Evolutionary conservation across 257 asterid species (phyloP).

Genomic region (Rauvolfia tetraphylla): DNA sequence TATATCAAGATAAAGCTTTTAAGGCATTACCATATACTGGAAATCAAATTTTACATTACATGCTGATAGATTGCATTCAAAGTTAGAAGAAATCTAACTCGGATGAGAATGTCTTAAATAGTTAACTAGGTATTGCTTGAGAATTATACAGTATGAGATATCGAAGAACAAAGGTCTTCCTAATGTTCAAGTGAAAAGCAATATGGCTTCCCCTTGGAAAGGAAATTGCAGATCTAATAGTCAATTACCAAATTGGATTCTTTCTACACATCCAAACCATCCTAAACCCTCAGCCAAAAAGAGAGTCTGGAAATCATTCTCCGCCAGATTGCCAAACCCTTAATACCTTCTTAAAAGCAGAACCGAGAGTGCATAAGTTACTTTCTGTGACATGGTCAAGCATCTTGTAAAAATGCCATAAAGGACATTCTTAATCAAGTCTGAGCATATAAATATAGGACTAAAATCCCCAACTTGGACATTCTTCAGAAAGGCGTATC

Average conservation of each 20-base stretch:
- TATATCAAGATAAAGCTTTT: background rate
- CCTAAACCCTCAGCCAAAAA: background rate
- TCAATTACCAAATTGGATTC: background rate
- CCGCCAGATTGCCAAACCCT: background rate
- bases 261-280: background rate
- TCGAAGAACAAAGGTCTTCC: background rate
- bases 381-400: background rate
- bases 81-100: background rate
- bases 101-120: background rate
- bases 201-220: background rate
- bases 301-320: background rate
- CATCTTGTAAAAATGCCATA: background rate
- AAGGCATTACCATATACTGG: background rate
- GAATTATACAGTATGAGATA: background rate
- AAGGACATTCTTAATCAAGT: background rate
- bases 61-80: background rate
- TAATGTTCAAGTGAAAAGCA: background rate
- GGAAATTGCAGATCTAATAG: background rate
- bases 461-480: background rate
- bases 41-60: background rate
- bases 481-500: background rate
- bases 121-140: background rate
- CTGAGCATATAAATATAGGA: background rate
- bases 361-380: background rate
- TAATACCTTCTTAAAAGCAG: background rate